phyloP scores from a whole-genome alignment of 352 stramenopile genomes.

The Globisporangium alternatum region DNA sequence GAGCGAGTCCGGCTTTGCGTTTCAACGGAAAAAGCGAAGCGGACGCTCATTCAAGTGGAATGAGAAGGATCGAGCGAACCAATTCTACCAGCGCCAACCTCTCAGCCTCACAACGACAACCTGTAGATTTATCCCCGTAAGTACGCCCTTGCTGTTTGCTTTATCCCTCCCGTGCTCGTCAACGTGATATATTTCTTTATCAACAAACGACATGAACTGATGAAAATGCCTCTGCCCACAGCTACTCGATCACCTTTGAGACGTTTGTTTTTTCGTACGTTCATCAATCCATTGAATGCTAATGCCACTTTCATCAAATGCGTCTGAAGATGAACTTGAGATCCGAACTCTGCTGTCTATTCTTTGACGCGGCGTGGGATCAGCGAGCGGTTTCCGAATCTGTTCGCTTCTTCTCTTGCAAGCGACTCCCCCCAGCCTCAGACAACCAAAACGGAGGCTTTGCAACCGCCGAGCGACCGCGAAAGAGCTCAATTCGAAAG shows the following conservation, averaged over 20 bases:
- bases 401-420: neutral
- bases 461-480: slow-evolving; percentile 7
- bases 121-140: slow-evolving; percentile 16
- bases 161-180: neutral
- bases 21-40: slow-evolving; percentile 8
- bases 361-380: neutral
- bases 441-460: slow-evolving; percentile 1
- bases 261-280: neutral
- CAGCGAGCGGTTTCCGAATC: slow-evolving; percentile 10
- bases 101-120: slow-evolving; percentile 1
- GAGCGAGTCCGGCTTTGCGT: neutral
- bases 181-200: slow-evolving; percentile 7
- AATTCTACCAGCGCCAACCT: neutral
- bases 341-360: neutral
- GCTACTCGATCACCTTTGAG: neutral
- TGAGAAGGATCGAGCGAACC: slow-evolving; percentile 1
- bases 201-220: slow-evolving; percentile 13
- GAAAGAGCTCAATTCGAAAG: neutral
- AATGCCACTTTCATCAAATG: neutral
- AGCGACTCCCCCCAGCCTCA: neutral
- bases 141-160: neutral
- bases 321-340: neutral
- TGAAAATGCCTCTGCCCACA: neutral
- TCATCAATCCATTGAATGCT: neutral
- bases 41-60: neutral